Percentiles rank a stretch among this genome's conserved stretches.
phyloP scores from a whole-genome alignment of 768 basidiomycete species.

The Exidia glandulosa region DNA sequence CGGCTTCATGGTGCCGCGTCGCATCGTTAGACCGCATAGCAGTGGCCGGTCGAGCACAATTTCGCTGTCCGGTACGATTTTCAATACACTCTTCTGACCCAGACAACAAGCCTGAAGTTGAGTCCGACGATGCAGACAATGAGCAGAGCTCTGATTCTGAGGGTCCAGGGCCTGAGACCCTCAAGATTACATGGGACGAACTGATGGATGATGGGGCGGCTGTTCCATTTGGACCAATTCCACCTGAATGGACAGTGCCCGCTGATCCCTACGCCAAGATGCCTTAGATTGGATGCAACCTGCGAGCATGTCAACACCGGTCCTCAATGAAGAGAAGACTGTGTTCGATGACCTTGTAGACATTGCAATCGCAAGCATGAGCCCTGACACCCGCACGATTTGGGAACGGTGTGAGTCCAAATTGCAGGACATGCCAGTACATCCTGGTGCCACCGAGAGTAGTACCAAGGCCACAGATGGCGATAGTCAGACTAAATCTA shows the following conservation, averaged over 20 bases:
- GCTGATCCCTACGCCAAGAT: neutral
- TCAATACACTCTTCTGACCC: neutral
- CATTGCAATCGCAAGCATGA: neutral
- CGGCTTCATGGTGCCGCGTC: neutral
- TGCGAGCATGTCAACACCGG: neutral
- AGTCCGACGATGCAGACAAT: neutral
- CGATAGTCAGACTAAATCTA: neutral
- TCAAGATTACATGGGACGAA: neutral
- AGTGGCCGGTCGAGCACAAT: neutral
- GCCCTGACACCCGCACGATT: neutral
- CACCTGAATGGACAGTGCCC: neutral
- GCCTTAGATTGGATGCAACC: neutral
- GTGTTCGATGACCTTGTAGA: neutral
- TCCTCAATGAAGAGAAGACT: neutral
- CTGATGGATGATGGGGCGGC: neutral
- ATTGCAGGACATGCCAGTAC: neutral
- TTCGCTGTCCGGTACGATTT: neutral
- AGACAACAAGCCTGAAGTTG: neutral
- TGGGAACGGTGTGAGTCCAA: neutral
- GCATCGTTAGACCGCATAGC: neutral
- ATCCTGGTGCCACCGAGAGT: neutral
- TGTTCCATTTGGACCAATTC: neutral
- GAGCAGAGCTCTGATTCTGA: neutral
- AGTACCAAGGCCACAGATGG: neutral
- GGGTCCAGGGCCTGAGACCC: no score